A percentile compares a stretch with the other conserved stretches of the same genome.
phyloP scores from a whole-genome alignment of 2,329 filamentous ascomycete species.

The Aulographum hederae region DNA sequence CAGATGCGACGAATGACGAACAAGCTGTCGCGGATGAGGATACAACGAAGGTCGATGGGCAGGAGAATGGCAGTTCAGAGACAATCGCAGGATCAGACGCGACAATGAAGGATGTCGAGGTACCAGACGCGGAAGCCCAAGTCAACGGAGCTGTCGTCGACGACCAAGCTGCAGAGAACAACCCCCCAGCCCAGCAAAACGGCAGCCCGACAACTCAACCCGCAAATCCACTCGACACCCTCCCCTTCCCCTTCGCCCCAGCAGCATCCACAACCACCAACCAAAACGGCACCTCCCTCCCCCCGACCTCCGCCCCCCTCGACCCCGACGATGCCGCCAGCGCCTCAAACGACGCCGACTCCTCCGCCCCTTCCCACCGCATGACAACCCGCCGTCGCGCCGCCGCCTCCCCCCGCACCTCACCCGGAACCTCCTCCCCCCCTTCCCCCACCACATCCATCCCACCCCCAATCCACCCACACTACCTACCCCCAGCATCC shows the following conservation, averaged over 20 bases:
- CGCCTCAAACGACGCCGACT: constrained; percentile 23
- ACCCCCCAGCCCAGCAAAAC: too few species aligned
- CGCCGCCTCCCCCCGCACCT: too few species aligned
- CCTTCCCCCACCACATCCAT: constrained; percentile 16
- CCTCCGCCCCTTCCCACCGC: constrained; percentile 25
- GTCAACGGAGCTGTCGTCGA: neutral
- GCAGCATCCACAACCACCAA: neutral
- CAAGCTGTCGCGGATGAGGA: too few species aligned
- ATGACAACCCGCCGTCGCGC: constrained; percentile 38
- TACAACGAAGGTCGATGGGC: too few species aligned
- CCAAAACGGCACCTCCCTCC: neutral
- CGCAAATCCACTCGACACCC: neutral
- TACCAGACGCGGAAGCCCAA: neutral
- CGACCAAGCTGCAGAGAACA: too few species aligned
- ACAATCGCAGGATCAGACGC: too few species aligned
- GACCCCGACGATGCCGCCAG: constrained; percentile 9
- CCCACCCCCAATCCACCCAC: constrained; percentile 48
- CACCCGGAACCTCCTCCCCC: constrained; percentile 16
- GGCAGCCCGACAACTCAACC: constrained; percentile 5
- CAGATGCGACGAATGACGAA: too few species aligned
- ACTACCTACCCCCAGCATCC: constrained; percentile 48
- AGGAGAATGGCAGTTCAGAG: too few species aligned
- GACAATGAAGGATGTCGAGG: neutral
- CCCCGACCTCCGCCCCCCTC: neutral
- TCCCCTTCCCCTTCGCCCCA: too few species aligned